phyloP scores from a whole-genome alignment of 306 rosid genomes.

The Cucumis melo region DNA sequence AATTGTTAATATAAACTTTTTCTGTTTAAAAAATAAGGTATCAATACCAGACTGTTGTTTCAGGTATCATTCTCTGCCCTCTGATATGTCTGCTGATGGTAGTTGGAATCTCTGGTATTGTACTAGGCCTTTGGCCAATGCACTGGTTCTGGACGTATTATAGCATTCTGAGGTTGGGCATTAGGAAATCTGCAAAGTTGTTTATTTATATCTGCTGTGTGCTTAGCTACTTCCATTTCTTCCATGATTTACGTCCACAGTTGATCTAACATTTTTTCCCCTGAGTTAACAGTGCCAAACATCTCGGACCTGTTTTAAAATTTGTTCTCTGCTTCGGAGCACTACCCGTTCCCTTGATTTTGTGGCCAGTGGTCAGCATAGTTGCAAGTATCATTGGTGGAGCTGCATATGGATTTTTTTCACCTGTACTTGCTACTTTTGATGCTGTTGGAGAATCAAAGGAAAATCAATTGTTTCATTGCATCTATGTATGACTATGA shows the following conservation, averaged over 20 bases:
- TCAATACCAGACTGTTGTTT: slow-evolving; percentile 13
- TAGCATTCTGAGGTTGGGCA: slow-evolving; percentile 55
- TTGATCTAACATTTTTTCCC: neutral
- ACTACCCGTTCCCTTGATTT: slow-evolving; percentile 47
- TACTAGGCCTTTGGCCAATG: slow-evolving; percentile 69
- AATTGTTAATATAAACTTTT: neutral
- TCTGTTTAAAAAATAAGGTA: neutral
- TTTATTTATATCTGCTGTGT: neutral
- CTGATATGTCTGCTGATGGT: slow-evolving; percentile 56
- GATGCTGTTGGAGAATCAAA: slow-evolving; percentile 79
- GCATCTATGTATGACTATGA: slow-evolving; percentile 55
- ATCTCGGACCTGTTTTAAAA: slow-evolving; percentile 68
- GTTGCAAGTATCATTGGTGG: slow-evolving; percentile 75
- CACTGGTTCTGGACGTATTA: slow-evolving; percentile 64
- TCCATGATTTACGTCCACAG: neutral
- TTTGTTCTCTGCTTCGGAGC: slow-evolving; percentile 45
- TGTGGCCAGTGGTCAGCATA: slow-evolving; percentile 63
- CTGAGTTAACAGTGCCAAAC: slow-evolving; percentile 43
- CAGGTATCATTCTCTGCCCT: slow-evolving; percentile 73
- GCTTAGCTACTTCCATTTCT: neutral
- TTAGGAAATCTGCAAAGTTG: neutral
- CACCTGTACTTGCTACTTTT: slow-evolving; percentile 72
- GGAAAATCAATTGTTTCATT: slow-evolving; percentile 40
- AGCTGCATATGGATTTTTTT: slow-evolving; percentile 57
- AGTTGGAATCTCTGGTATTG: slow-evolving; percentile 58